Evolutionary conservation across 2,329 filamentous ascomycete genomes (phyloP), one percentile per base, ranked within the genome.

Genomic region (Lecanicillium sp.): DNA sequence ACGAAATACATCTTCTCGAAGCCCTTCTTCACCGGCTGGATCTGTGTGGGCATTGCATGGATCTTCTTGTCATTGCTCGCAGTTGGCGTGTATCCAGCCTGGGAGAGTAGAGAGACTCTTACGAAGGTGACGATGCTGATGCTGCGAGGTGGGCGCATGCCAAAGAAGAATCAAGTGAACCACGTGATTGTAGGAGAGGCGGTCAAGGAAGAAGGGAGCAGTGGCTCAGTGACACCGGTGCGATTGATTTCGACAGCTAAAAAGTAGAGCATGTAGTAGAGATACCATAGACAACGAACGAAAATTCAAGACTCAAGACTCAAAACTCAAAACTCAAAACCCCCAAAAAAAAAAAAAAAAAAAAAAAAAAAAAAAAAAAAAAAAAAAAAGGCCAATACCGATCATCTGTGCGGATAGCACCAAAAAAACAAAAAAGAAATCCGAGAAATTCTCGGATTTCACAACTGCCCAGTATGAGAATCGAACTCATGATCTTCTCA

Each of bases 11-110:
- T 95, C 46, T 67, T 67, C 30, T 64, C 62, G 14, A 66, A 66
- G 41, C 23, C 53, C 1, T 90, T 89, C 69, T 90, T 89, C 62
- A 85, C 83, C 0, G 84, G 84, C 9, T 88, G 84, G 84, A 77
- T 87, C 8, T 71, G 78, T 2, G 78, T 86, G 1, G 83, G 82
- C 1, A 84, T 90, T 24, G 65, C 86, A 2, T 90, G 86, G 86
- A 68, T 89, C 47, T 86, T 87, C 59, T 80, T 78, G 57, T 86
- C 81, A 3, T 69, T 83, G 2, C 72, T 84, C 48, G 84, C 81
- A 9, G 88, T 95, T 0, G 88, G 87, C 0, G 32, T 95, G 0
- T 95, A 85, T 65, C 90, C 90, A 6, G 68, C 93, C 1, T 93
- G 78, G 65, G 88, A 95, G 61, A 87, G 89, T 0, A 70, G 90